Conservation (phyloP, 1,284 basidiomycete species). For the Ganoderma meredithae region DNA sequence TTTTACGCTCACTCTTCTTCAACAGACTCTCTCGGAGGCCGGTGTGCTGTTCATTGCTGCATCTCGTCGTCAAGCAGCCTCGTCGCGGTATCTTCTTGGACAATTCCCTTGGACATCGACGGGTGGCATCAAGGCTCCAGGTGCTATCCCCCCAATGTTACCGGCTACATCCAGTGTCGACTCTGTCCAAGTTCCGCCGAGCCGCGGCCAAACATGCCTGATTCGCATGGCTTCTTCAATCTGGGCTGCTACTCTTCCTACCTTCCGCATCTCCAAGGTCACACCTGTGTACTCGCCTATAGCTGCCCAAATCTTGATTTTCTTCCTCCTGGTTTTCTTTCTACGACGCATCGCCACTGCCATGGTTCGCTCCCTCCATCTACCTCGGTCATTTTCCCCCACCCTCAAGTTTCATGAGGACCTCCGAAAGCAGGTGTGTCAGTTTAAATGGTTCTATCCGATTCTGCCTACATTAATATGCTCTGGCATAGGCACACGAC, state of each 20-base stretch:
- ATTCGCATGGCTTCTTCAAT: background rate
- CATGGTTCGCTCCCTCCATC: constrained; percentile 13
- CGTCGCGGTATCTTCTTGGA: constrained; percentile 2
- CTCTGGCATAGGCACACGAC: constrained; percentile 6
- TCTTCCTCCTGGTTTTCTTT: constrained; percentile 15
- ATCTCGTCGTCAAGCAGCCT: background rate
- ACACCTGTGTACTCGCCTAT: background rate
- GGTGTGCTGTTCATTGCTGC: background rate
- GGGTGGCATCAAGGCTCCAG: background rate
- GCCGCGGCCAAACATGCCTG: background rate
- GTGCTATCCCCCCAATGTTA: background rate
- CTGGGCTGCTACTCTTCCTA: background rate
- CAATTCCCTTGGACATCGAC: background rate
- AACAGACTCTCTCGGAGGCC: constrained; percentile 14
- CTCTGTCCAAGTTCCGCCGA: background rate
- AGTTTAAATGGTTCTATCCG: background rate
- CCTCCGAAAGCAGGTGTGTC: constrained; percentile 10
- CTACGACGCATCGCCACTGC: constrained; percentile 14
- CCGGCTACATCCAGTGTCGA: background rate
- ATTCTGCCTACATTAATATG: background rate
- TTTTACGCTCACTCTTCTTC: constrained; percentile 21
- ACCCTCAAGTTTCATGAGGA: constrained; percentile 16
- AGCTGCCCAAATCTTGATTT: background rate
- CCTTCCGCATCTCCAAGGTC: background rate
- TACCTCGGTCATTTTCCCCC: constrained; percentile 16